Evolutionary conservation across 768 basidiomycete genomes (phyloP).

Genomic region (Mycena leptocephala): DNA sequence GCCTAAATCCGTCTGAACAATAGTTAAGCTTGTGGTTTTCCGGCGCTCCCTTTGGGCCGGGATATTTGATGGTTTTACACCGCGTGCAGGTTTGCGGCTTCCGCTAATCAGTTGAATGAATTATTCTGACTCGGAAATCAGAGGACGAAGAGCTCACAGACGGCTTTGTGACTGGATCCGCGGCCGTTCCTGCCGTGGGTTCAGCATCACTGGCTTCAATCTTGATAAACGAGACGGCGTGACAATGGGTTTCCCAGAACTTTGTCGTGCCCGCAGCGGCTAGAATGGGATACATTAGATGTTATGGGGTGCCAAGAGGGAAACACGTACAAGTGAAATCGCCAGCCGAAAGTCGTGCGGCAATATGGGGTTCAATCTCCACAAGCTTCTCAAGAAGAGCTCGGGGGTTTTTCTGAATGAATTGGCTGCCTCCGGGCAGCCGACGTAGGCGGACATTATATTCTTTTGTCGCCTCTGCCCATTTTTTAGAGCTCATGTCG

Average conservation of each 20-base stretch:
- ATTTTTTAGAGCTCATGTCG: background rate
- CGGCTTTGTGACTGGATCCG: too few species aligned
- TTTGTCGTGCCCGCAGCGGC: background rate
- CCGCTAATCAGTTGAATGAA: background rate
- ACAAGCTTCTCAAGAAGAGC: background rate
- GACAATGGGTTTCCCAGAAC: background rate
- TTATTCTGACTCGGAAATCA: background rate
- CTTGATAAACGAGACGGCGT: background rate
- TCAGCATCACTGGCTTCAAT: background rate
- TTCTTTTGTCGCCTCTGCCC: background rate
- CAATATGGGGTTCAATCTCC: background rate
- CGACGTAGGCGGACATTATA: background rate
- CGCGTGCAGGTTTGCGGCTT: background rate
- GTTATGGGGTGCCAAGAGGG: background rate
- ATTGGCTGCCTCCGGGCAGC: background rate
- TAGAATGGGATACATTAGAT: too few species aligned
- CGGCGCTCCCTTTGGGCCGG: background rate
- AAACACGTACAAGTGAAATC: background rate
- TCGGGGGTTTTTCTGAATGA: background rate
- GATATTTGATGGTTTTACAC: background rate
- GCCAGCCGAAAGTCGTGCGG: background rate
- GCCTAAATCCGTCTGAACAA: background rate
- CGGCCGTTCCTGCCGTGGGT: too few species aligned
- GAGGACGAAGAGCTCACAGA: background rate
- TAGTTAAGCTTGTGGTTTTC: background rate